Percentiles rank a stretch among this genome's conserved stretches.
phyloP scores from a whole-genome alignment of 768 basidiomycete genomes.

The Naganishia antarctica region DNA sequence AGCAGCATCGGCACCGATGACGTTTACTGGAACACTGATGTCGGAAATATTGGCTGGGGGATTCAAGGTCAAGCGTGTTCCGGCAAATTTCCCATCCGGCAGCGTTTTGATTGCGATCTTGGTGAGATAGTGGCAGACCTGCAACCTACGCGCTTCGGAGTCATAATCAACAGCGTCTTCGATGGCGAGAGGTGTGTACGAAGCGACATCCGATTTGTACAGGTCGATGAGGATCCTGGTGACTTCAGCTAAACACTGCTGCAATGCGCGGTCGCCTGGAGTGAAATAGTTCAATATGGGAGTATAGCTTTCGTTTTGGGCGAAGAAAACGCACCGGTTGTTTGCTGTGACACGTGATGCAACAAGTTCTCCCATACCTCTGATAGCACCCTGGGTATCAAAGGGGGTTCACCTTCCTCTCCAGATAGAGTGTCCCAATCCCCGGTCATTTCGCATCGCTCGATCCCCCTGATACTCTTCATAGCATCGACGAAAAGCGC shows the following conservation, averaged over 20 bases:
- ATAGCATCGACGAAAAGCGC: slow-evolving; percentile 34
- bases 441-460: not conserved
- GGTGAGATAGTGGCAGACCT: slow-evolving; percentile 29
- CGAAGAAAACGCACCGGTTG: not conserved
- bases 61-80: not conserved
- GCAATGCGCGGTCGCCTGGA: slow-evolving; percentile 25
- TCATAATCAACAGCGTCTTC: slow-evolving; percentile 26
- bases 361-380: slow-evolving; percentile 7
- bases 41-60: not conserved
- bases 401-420: no score
- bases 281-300: not conserved
- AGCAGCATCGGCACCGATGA: slow-evolving; percentile 30
- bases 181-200: slow-evolving; percentile 33
- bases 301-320: not conserved
- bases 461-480: slow-evolving; percentile 2
- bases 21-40: not conserved
- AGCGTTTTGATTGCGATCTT: slow-evolving; percentile 16
- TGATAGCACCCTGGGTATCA: not conserved
- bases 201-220: slow-evolving; percentile 31
- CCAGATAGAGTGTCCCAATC: slow-evolving; percentile 10
- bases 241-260: slow-evolving; percentile 29
- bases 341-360: not conserved
- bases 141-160: slow-evolving; percentile 24
- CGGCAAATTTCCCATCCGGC: not conserved
- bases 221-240: slow-evolving; percentile 32